Base-by-base conservation (phyloP, 1,284 basidiomycete genomes). In the Amylostereum areolatum region DNA sequence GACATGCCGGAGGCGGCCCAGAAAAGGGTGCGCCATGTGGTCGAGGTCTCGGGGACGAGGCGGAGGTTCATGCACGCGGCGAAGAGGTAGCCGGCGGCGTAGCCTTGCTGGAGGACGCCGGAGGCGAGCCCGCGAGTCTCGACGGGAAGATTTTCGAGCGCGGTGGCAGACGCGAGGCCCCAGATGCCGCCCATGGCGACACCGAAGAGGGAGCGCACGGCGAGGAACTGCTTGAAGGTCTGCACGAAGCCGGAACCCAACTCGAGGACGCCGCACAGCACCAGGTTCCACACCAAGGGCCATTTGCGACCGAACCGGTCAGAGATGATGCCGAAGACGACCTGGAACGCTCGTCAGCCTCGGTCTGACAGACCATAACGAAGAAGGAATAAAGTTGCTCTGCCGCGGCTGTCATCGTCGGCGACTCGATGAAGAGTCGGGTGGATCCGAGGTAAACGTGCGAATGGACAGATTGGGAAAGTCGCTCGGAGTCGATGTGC, bases 261-360 rank as follows among this genome's bases (percentile, higher is more conserved):
- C 57, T 93, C 85, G 51, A 97, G 80, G 8, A 79, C 66, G n/a
- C 77, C 73, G 54, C 91, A 80, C 43, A 93, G 59, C 12, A 89
- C 46, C 45, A 92, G 69, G 65, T 97, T 97, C 59, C 63, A 58
- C 37, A 93, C 82, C 3, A 97, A 72, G 1, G 94, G 92, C 90
- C 92, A 98, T 72, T 94, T 95, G 41, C 95, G 81, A 2, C 95
- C 95, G 64, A 79, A 96, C 7, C 94, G 79, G 65, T 94, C 92
- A 12, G 87, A 88, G 30, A 88, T 59, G 47, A 91, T 63, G 34
- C 87, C 88, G 56, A 97, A 96, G 56, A 94, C 69, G 52, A 92
- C 63, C 74, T 76, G 50, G 43, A 46, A 9, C 37, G 36, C 46
- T 33, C 32, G 42, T 10, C 11, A n/a, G 45, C 47, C 45, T 31